These are phyloP conservation scores for Aspergillus tamarii DNA, from an alignment of 2,329 filamentous ascomycete species.

Conservation along the genomic window DNA sequence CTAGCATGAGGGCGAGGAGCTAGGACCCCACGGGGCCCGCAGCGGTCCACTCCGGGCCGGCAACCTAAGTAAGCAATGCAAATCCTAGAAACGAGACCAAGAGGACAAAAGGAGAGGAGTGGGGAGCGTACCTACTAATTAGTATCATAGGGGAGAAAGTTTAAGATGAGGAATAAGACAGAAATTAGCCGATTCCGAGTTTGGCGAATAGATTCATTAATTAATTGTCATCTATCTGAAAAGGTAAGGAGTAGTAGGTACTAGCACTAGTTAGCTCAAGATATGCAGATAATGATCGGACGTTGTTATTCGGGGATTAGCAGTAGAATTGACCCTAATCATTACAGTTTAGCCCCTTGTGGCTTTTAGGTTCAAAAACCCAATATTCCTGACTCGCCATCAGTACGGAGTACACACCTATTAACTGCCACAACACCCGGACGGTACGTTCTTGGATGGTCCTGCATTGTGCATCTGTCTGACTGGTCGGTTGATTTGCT, in stretches of 20 bases:
- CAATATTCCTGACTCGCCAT: constrained; percentile 8
- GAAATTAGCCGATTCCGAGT: neutral
- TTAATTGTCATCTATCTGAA: neutral
- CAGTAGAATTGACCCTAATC: constrained; percentile 9
- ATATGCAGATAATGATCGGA: constrained; percentile 19
- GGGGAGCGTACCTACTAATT: neutral
- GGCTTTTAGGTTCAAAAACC: neutral
- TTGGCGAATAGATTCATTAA: neutral
- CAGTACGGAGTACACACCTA: neutral
- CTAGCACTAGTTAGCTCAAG: neutral
- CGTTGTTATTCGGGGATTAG: constrained; percentile 12
- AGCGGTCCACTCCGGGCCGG: constrained; percentile 32
- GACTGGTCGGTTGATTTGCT: constrained; percentile 4
- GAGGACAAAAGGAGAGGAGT: neutral
- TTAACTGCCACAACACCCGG: neutral
- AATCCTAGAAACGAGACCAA: constrained; percentile 18
- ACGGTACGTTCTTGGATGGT: neutral
- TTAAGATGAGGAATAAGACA: constrained; percentile 1
- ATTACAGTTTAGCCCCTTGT: constrained; percentile 9
- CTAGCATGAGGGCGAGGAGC: constrained; percentile 21
- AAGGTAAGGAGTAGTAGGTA: neutral
- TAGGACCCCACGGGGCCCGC: constrained; percentile 28
- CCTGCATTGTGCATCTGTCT: neutral
- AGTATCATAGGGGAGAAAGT: neutral
- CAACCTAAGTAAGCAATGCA: constrained; percentile 30